phyloP scores from a whole-genome alignment of 305 asterid species.

The Coffea humblotiana region DNA sequence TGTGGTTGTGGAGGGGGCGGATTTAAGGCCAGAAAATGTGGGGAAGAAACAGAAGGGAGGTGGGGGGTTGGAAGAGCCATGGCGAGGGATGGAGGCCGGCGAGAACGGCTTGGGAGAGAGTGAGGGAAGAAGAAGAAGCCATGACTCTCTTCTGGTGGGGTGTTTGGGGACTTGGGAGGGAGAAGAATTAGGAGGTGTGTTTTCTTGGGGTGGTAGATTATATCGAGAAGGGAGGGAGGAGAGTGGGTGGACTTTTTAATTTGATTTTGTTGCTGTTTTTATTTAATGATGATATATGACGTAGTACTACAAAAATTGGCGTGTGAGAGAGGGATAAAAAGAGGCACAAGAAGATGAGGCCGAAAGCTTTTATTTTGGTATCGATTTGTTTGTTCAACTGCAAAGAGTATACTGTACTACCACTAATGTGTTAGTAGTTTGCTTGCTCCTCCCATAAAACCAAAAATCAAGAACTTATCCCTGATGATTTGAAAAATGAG shows the following conservation, averaged over 20 bases:
- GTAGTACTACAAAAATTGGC: neutral
- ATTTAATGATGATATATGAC: neutral
- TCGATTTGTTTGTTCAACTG: too few relatives aligned
- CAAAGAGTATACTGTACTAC: too few relatives aligned
- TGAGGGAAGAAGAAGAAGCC: slow-evolving; percentile 90
- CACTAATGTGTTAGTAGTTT: too few relatives aligned
- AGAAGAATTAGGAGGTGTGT: neutral
- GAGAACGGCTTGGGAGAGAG: slow-evolving; percentile 86
- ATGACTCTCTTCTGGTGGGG: slow-evolving; percentile 38
- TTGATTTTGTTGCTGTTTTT: neutral
- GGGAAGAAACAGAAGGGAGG: slow-evolving; percentile 43
- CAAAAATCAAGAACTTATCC: too few relatives aligned
- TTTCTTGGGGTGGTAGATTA: slow-evolving; percentile 10
- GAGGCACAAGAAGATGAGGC: slow-evolving; percentile 9
- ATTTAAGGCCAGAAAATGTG: slow-evolving; percentile 62
- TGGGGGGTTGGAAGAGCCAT: slow-evolving; percentile 46
- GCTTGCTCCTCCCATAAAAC: too few relatives aligned
- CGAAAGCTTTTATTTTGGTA: slow-evolving; percentile 17
- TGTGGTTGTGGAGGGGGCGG: slow-evolving; percentile 27
- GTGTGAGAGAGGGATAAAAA: slow-evolving; percentile 20
- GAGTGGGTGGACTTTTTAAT: slow-evolving; percentile 5
- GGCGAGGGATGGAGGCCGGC: slow-evolving; percentile 74
- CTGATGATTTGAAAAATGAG: too few relatives aligned
- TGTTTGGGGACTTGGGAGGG: slow-evolving; percentile 19
- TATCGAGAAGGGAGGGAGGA: slow-evolving; percentile 1